phyloP scores from a whole-genome alignment of 208 protist genomes.

The Tritrichomonas foetus region DNA sequence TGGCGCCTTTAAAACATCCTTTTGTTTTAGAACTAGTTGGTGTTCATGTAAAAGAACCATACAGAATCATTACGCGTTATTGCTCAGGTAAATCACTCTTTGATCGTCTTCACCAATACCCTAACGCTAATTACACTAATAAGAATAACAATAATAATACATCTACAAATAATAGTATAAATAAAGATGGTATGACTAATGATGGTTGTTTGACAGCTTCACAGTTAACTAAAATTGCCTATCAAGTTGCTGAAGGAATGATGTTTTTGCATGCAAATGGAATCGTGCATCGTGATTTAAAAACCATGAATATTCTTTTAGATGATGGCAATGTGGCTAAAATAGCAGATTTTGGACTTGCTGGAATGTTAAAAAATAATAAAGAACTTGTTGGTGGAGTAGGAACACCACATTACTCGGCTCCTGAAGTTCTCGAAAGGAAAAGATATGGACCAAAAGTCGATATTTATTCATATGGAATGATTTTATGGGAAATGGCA shows the following conservation, averaged over 20 bases:
- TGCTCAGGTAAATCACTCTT: slow-evolving; percentile 19
- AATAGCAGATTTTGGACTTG: background rate
- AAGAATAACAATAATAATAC: too few species aligned
- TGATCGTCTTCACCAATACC: background rate
- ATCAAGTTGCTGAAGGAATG: slow-evolving; percentile 7
- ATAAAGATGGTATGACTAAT: background rate
- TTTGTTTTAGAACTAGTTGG: slow-evolving; percentile 24
- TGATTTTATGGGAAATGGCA: slow-evolving; percentile 3
- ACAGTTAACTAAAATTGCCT: background rate
- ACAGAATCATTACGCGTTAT: slow-evolving; percentile 3
- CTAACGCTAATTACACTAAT: background rate
- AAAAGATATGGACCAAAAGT: background rate
- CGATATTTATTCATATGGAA: slow-evolving; percentile 23
- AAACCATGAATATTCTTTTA: background rate
- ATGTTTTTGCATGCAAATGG: background rate
- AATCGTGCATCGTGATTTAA: slow-evolving; percentile 21
- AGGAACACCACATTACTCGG: background rate
- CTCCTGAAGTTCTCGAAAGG: background rate
- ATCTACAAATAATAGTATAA: too few species aligned
- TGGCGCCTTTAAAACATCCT: background rate
- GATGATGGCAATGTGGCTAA: background rate
- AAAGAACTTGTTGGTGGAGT: background rate
- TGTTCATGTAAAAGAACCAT: background rate
- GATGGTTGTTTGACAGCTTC: background rate
- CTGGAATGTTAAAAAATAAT: background rate